These are phyloP conservation scores for Baorangia bicolor DNA, from an alignment of 768 basidiomycete species.

Conservation along the genomic window DNA sequence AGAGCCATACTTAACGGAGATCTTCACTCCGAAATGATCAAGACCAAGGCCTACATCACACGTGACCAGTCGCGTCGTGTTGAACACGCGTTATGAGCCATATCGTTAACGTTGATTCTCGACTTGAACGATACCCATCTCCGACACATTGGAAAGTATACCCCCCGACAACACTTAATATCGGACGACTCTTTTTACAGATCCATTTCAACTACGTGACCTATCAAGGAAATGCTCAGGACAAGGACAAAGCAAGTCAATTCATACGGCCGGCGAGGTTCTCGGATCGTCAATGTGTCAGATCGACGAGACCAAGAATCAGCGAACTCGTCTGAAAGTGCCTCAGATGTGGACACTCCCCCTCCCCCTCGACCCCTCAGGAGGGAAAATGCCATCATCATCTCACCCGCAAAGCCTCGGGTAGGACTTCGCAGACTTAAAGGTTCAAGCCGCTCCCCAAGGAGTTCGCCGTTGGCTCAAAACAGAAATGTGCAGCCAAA, in stretches of 20 bases:
- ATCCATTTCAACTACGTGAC: not conserved
- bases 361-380: conserved; percentile 7
- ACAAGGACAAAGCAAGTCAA: conserved; percentile 63
- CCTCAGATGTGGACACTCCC: conserved; percentile 39
- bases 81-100: conserved; percentile 3
- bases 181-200: not conserved
- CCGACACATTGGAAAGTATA: not conserved
- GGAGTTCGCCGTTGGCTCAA: conserved; percentile 22
- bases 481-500: conserved; percentile 27
- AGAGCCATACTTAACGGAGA: conserved; percentile 55
- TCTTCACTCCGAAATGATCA: not conserved
- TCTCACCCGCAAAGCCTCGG: conserved; percentile 22
- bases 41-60: not conserved
- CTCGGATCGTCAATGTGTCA: conserved; percentile 55
- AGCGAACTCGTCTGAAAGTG: conserved; percentile 30
- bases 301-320: conserved; percentile 29
- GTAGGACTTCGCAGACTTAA: conserved; percentile 11
- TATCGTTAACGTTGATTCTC: not conserved
- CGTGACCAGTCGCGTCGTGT: conserved; percentile 22
- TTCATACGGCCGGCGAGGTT: conserved; percentile 61
- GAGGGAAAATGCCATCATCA: conserved; percentile 24
- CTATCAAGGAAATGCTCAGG: conserved; percentile 46
- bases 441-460: conserved; percentile 18
- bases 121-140: conserved; percentile 5
- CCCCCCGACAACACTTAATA: not conserved